Base-by-base conservation (phyloP, 1,284 basidiomycete species). In the Ceratobasidium sp. region DNA sequence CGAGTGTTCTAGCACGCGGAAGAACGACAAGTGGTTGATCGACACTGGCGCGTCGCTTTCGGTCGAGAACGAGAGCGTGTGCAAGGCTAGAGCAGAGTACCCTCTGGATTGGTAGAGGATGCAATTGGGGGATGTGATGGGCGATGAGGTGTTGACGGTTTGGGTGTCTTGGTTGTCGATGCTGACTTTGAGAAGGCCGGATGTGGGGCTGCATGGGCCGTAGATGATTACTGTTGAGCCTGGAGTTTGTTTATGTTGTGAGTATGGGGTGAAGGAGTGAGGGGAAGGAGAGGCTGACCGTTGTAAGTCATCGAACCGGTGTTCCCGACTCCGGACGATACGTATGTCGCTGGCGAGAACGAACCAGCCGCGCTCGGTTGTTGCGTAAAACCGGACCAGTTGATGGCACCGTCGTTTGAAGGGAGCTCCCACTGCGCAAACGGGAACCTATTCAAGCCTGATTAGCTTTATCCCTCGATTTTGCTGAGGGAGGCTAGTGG, bases 21-120 rank as follows among this genome's bases (percentile, higher is more conserved):
- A 61, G 39, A 73, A 73, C 71, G 46, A 39, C 5, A 73, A n/a
- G 9, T 60, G 56, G 44, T 60, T 73, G n/a, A 73, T 73, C 23
- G 23, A n/a, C 13, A 73, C 42, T 20, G 40, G 39, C 23, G 28
- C 3, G 33, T 49, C 56, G 26, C 60, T 58, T 13, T 39, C 56
- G 42, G 56, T 28, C 1, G 42, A 9, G 12, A 73, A 18, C 13
- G 18, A 10, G 26, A 73, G 40, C 20, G 56, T 56, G 26, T 73
- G 71, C 20, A 73, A 10, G 28, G 42, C 28, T 33, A 63, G 55
- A 18, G 71, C 60, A 5, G 58, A 60, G 13, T 44, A 61, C 0
- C 56, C 71, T 40, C 12, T 58, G 44, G 58, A 26, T 51, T 73
- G 71, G 44, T 63, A 73, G 18, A 61, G 44, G 15, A 73, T 40